A percentile compares a stretch with the other conserved stretches of the same genome.
Conservation (phyloP, 352 stramenopile species). For the Globisporangium viniferum region DNA sequence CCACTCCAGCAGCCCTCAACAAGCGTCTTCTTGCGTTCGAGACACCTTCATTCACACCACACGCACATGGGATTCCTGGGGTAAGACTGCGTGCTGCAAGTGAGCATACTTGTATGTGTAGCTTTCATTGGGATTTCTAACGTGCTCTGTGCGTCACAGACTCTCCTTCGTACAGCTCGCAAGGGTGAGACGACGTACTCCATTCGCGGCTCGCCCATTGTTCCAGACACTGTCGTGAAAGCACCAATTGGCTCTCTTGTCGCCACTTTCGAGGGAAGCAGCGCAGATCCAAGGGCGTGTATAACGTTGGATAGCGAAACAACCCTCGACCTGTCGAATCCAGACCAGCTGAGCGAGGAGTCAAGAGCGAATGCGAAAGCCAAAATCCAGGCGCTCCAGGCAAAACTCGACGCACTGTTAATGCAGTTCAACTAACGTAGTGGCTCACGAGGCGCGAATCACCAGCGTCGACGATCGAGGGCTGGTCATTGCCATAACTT, state of each 20-base stretch:
- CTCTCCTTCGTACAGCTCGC: conserved; percentile 58
- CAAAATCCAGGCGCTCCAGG: conserved; percentile 66
- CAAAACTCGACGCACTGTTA: conserved; percentile 63
- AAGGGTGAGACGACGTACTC: conserved; percentile 79
- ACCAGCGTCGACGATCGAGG: background rate
- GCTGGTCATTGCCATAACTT: conserved; percentile 6
- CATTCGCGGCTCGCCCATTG: conserved; percentile 60
- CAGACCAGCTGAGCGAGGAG: conserved; percentile 55
- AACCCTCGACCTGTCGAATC: conserved; percentile 59
- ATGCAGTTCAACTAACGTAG: conserved; percentile 45
- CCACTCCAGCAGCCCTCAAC: conserved; percentile 15
- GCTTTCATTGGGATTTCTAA: background rate
- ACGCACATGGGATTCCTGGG: conserved; percentile 20
- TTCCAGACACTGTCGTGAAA: conserved; percentile 53
- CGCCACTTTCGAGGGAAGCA: conserved; percentile 50
- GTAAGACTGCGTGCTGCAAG: conserved; percentile 15
- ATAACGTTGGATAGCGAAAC: conserved; percentile 62
- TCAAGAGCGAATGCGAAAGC: conserved; percentile 51
- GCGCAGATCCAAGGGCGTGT: conserved; percentile 39
- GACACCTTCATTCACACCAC: conserved; percentile 34
- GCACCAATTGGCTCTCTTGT: conserved; percentile 51
- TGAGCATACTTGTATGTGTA: background rate
- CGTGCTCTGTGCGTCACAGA: conserved; percentile 13
- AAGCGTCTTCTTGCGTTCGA: conserved; percentile 32
- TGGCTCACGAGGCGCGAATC: background rate